Percentiles rank a stretch among this genome's conserved stretches.
These are phyloP conservation scores for Alnus rubra DNA, from an alignment of 306 rosid species.

Conservation along the genomic window DNA sequence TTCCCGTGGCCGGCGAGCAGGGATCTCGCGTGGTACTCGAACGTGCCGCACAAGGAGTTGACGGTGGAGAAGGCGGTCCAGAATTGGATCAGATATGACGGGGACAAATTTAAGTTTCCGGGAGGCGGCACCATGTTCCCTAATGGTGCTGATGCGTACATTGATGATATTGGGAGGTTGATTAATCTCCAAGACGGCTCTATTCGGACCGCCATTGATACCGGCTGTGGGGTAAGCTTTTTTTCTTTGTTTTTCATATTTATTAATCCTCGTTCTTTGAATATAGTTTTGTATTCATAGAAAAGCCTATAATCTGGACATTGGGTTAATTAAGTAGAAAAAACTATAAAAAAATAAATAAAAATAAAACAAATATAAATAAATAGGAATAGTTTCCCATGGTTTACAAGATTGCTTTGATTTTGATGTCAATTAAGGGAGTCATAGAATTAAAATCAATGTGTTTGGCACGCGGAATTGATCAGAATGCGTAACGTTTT, in stretches of 20 bases:
- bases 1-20: slow-evolving; percentile 75
- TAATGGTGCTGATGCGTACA: slow-evolving; percentile 78
- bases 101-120: slow-evolving; percentile 65
- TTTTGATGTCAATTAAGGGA: no score
- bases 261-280: no score
- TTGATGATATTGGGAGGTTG: slow-evolving; percentile 61
- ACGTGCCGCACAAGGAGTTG: slow-evolving; percentile 79
- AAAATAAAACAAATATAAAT: no score
- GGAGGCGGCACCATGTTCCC: slow-evolving; percentile 97
- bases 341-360: no score
- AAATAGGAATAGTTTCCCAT: no score
- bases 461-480: no score
- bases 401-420: no score
- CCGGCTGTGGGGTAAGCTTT: slow-evolving; percentile 81
- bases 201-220: slow-evolving; percentile 82
- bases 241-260: neutral
- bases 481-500: no score
- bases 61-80: slow-evolving; percentile 92
- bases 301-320: no score
- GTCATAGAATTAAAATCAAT: no score
- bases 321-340: no score
- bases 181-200: slow-evolving; percentile 60
- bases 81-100: slow-evolving; percentile 80
- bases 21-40: slow-evolving; percentile 76
- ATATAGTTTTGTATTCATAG: no score